Base-by-base conservation (phyloP, 225 moss, liverwort and hornwort species). In the Pseudisothecium myosuroides region DNA sequence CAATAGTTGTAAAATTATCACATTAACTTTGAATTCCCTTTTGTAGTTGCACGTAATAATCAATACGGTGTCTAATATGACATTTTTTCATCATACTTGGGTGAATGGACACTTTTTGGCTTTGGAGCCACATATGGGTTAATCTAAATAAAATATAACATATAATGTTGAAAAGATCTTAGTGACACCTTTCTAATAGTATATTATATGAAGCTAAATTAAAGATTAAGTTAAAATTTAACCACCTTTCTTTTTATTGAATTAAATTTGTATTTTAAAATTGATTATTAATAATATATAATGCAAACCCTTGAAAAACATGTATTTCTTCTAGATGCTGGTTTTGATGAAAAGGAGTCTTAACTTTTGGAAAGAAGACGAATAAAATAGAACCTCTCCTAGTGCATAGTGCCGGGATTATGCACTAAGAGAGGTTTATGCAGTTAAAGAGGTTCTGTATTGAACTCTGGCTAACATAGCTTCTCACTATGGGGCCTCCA, bases 281-380 rank as follows among this genome's bases (percentile, higher is more conserved):
- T 58, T 58, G 17, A 0, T 74, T 29, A 29, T 47, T 28, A 6
- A 47, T 45, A 17, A 4, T 17, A 73, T 43, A 24, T 8, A 1
- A 45, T 29, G 17, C 5, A 43, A 43, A 0, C 16, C 29, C 17
- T 74, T 29, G 58, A 47, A 73, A 71, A 74, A 45, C 10, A 17
- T 29, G 7, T 5, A 47, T 14, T 74, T 47, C 41, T 73, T 47
- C 1, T 31, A 29, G 6, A 31, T 0, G 0, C 31, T 49, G 7
- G 49, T 39, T 6, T 66, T 37, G 4, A 66, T 0, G 1, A 4
- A 39, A 23, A 39, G 16, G 2, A 13, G 2, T 69, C 39, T 39
- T 39, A 69, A 39, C 2, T 13, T n/a, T 39, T n/a, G 4, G 7
- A n/a, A n/a, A 21, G 14, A 69, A 39, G 4, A 24, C 0, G 0